A percentile compares a stretch with the other conserved stretches of the same genome.
These are phyloP conservation scores for Phascolomyces articulosus DNA, from an alignment of 371 early-diverging fungal genomes.

Conservation along the genomic window DNA sequence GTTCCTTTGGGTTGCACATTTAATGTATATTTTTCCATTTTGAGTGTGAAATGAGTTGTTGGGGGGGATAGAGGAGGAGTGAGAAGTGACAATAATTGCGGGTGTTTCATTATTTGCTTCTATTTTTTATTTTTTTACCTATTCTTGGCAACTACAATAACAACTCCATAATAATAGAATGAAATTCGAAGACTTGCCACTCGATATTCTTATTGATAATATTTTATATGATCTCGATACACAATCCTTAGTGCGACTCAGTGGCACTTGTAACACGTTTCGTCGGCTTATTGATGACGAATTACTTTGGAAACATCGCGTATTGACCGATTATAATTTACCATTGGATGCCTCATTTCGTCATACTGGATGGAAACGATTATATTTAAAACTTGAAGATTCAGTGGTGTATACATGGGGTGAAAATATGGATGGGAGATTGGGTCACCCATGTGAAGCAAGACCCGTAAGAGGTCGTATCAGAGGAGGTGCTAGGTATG, in stretches of 20 bases:
- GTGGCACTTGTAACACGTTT: slow-evolving; percentile 23
- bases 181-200: slow-evolving; percentile 15
- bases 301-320: slow-evolving; percentile 40
- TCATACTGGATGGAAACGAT: slow-evolving; percentile 40
- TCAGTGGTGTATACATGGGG: slow-evolving; percentile 48
- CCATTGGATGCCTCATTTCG: slow-evolving; percentile 35
- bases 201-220: slow-evolving; percentile 25
- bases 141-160: not conserved
- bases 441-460: slow-evolving; percentile 22
- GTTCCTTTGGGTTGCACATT: too few species aligned
- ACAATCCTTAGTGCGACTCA: slow-evolving; percentile 21
- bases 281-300: slow-evolving; percentile 37
- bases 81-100: too few species aligned
- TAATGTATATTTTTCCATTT: too few species aligned
- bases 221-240: slow-evolving; percentile 31
- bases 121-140: not conserved
- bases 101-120: too few species aligned
- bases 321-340: slow-evolving; percentile 29
- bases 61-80: too few species aligned
- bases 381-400: slow-evolving; percentile 34
- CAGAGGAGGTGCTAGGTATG: not conserved
- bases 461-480: not conserved
- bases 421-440: slow-evolving; percentile 30
- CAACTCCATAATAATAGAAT: not conserved
- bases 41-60: too few species aligned